Percentiles rank a stretch among this genome's conserved stretches.
phyloP scores from a whole-genome alignment of 192 early-diverging fungal genomes.

The Coemansia sp. region DNA sequence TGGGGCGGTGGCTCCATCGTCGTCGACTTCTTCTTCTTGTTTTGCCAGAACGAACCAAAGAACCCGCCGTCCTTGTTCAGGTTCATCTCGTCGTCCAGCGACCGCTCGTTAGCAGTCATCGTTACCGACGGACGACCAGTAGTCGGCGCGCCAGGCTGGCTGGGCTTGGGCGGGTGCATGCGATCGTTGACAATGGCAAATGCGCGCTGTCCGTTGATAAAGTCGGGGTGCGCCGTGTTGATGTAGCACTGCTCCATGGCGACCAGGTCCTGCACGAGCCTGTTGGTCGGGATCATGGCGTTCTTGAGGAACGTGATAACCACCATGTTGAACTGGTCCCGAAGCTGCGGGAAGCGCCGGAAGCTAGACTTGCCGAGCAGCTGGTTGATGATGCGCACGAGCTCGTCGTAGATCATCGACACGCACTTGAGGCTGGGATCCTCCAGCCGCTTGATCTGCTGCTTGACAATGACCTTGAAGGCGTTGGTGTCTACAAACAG shows the following conservation, averaged over 20 bases:
- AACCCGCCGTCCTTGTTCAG: slow-evolving; percentile 71
- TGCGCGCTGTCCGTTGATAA: slow-evolving; percentile 94
- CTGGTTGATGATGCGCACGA: slow-evolving; percentile 91
- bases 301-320: slow-evolving; percentile 95
- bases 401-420: slow-evolving; percentile 95
- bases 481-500: slow-evolving; percentile 98
- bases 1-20: slow-evolving; percentile 68
- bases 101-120: slow-evolving; percentile 35
- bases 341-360: slow-evolving; percentile 93
- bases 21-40: slow-evolving; percentile 72
- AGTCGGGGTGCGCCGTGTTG: slow-evolving; percentile 99
- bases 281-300: slow-evolving; percentile 85
- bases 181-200: slow-evolving; percentile 90
- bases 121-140: slow-evolving; percentile 31
- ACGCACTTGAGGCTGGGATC: slow-evolving; percentile 96
- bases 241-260: slow-evolving; percentile 93
- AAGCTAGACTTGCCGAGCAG: slow-evolving; percentile 90
- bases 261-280: slow-evolving; percentile 91
- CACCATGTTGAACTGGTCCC: slow-evolving; percentile 89
- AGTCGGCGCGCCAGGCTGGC: slow-evolving; percentile 22
- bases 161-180: slow-evolving; percentile 67
- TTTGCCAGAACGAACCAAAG: slow-evolving; percentile 98
- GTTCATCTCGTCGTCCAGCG: slow-evolving; percentile 62
- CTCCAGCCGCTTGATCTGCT: slow-evolving; percentile 98
- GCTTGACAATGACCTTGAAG: slow-evolving; percentile 97